These are phyloP conservation scores for Phalaenopsis equestris DNA, from an alignment of 106 monocot species.

Conservation along the genomic window DNA sequence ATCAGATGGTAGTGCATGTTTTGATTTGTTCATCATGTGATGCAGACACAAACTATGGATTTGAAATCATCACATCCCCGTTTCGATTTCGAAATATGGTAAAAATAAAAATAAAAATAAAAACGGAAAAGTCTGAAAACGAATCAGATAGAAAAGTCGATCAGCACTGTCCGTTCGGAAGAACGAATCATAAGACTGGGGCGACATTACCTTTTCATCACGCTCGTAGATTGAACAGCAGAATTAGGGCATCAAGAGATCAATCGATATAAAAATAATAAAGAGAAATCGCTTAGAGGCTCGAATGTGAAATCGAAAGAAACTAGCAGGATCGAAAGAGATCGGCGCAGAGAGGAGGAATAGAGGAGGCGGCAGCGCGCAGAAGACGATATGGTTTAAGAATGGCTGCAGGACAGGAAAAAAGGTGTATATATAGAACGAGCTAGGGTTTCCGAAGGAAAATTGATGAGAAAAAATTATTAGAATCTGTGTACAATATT, in stretches of 20 bases:
- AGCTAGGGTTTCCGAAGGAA: too few relatives aligned
- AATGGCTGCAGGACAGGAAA: too few relatives aligned
- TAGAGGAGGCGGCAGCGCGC: neutral
- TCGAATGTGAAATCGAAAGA: too few relatives aligned
- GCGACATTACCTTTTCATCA: conserved; percentile 9
- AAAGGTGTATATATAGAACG: too few relatives aligned
- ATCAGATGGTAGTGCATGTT: conserved; percentile 7
- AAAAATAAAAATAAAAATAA: neutral
- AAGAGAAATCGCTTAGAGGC: neutral
- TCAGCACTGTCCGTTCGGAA: conserved; percentile 3
- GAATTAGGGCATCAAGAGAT: neutral
- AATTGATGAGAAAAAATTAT: too few relatives aligned
- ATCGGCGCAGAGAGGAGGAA: neutral
- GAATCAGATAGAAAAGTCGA: conserved; percentile 8
- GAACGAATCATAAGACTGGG: conserved; percentile 12
- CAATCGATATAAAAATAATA: neutral
- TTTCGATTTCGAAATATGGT: neutral
- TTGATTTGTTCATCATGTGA: neutral
- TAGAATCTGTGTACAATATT: too few relatives aligned
- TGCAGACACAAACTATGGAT: neutral
- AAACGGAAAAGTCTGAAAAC: neutral
- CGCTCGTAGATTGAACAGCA: neutral
- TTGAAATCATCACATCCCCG: neutral
- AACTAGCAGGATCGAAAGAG: neutral
- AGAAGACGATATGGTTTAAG: neutral